These are phyloP conservation scores for Ustilago sp. DNA, from an alignment of 1,284 basidiomycete genomes.

Conservation along the genomic window DNA sequence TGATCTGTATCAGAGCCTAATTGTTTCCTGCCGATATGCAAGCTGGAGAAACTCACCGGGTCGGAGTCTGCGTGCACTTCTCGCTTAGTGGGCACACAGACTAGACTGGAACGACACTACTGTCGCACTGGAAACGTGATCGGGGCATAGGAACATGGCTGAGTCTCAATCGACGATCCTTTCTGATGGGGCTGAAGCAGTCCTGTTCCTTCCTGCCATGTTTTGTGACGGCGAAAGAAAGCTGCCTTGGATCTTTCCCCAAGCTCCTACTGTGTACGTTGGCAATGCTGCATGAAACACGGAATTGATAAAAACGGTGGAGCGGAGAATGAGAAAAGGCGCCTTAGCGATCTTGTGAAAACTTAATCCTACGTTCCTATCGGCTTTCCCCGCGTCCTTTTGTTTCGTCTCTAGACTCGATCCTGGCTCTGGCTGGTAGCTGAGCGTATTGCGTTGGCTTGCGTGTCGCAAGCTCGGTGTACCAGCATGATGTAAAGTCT, in stretches of 20 bases:
- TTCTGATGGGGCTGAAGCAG: no score
- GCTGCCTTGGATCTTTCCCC: neutral
- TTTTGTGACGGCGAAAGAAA: neutral
- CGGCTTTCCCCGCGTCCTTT: constrained; percentile 2
- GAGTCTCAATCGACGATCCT: neutral
- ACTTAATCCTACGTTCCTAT: neutral
- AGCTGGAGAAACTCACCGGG: neutral
- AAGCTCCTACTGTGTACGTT: neutral
- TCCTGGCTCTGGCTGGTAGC: neutral
- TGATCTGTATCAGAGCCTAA: neutral
- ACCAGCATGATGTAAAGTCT: no score
- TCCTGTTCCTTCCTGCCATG: no score
- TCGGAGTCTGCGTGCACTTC: neutral
- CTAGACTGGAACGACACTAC: neutral
- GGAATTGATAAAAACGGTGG: neutral
- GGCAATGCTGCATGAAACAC: neutral
- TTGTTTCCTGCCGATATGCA: neutral
- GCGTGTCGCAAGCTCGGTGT: no score
- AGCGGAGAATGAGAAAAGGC: neutral
- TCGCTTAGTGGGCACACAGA: neutral
- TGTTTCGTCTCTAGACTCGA: neutral
- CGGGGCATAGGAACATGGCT: neutral
- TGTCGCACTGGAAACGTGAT: no score
- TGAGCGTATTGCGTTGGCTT: no score
- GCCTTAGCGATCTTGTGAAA: neutral